Evolutionary conservation across 1,284 basidiomycete species (phyloP).

Genomic region (Irpex sp.): DNA sequence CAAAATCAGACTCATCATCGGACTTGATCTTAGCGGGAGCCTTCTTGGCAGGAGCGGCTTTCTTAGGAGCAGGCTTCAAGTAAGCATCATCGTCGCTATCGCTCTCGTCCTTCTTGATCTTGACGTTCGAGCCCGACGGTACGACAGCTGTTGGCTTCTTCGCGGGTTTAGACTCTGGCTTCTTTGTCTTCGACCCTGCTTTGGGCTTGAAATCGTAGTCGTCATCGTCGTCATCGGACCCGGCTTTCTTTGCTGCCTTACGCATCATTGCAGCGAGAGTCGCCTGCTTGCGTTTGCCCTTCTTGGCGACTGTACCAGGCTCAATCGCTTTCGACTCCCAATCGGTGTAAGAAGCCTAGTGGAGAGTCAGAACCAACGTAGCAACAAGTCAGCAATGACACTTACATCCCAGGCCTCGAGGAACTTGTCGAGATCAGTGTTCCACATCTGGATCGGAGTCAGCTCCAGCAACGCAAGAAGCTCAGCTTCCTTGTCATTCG

Average conservation of each 20-base stretch:
- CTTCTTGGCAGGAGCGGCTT: conserved; percentile 30
- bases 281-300: conserved; percentile 74
- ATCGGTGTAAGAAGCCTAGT: conserved; percentile 58
- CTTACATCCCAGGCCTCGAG: conserved; percentile 82
- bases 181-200: conserved; percentile 43
- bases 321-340: conserved; percentile 53
- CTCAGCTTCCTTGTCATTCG: conserved; percentile 82
- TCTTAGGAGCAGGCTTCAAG: conserved; percentile 26
- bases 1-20: conserved; percentile 29
- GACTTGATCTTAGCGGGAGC: conserved; percentile 9
- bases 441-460: conserved; percentile 88
- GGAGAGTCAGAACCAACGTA: conserved; percentile 9
- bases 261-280: conserved; percentile 63
- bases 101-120: conserved; percentile 25
- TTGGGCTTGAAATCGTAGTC: conserved; percentile 78
- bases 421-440: conserved; percentile 85
- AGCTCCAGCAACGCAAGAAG: conserved; percentile 78
- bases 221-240: conserved; percentile 44
- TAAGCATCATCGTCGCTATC: conserved; percentile 22
- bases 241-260: conserved; percentile 27
- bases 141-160: conserved; percentile 27
- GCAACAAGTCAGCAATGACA: conserved; percentile 10
- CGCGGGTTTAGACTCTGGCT: conserved; percentile 19
- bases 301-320: conserved; percentile 49
- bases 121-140: conserved; percentile 27